Evolutionary conservation across 768 basidiomycete species (phyloP), one percentile per base, ranked within the genome.

Genomic region (Suillus fuscotomentosus): DNA sequence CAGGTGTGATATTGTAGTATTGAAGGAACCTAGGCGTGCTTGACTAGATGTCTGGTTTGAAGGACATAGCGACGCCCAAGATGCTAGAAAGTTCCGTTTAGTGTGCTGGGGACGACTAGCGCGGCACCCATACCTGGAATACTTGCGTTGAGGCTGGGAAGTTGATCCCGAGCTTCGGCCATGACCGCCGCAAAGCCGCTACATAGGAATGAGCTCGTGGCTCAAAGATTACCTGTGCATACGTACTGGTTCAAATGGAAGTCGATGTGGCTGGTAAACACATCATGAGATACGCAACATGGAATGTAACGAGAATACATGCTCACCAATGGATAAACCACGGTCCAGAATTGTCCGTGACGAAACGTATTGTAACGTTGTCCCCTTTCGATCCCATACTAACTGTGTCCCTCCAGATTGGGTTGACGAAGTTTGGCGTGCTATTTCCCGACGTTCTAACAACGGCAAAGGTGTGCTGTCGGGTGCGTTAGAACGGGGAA

Each of bases 261-360:
- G 62, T 77, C 76, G 51, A 75, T 73, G 60, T 75, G 74, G 62
- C 76, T 77, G 34, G 43, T 41, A 4, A 66, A 60, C 3, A 2
- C 17, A 24, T 68, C 61, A 68, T 62, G 22, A 11, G 15, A 15
- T 10, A 34, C 3, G 48, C 27, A 41, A 10, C 17, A 24, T 5
- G 53, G 27, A 34, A 60, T 39, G 11, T 39, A 14, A 15, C n/a
- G 7, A 42, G 22, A 51, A 48, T 14, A 10, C 22, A 10, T 57
- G 43, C 70, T 60, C 43, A 73, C 75, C 76, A 83, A 66, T 83
- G 83, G 38, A 83, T 65, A 67, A 83, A 77, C 84, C 86, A 88
- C 3, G 84, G 83, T 13, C 89, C 89, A 4, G 88, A 81, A 73
- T 90, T 90, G 69, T 90, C 83, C 3, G 88, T 88, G 31, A 76